Base-by-base conservation (phyloP, 2,329 filamentous ascomycete genomes). In the Nemania diffusa region DNA sequence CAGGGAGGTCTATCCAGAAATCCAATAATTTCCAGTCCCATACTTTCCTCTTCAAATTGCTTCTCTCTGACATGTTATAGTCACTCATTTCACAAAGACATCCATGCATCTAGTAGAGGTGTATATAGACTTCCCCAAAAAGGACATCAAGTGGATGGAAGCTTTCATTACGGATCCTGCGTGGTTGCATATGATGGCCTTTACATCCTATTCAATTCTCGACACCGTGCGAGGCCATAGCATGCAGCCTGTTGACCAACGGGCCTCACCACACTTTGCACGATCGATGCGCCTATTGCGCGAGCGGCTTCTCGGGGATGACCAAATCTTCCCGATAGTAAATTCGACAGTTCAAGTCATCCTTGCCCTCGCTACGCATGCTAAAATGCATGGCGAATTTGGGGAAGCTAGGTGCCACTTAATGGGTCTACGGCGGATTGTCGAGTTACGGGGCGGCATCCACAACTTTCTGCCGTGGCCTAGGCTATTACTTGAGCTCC, bases 361-460 rank as follows among this genome's bases (percentile, higher is more conserved):
- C n/a, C 29, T 55, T 22, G 52, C 29, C 1, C 52, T 55, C 5
- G 52, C 52, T 13, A 40, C 32, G 1, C 52, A 55, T 15, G 52
- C 52, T 9, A 55, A 22, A 15, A 37, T 55, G 32, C 52, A 55
- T 26, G 52, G 52, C 29, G 52, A 40, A 11, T 55, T 55, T n/a
- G 52, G 40, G 32, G 52, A 37, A 5, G 52, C 52, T 8, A 55
- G 29, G 11, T 55, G 29, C n/a, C 52, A 55, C 22, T 5, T 55
- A n/a, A 37, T 37, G n/a, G 52, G 52, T 6, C 15, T 55, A 8
- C n/a, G 15, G 17, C 52, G 52, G 2, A 55, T 55, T n/a, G 32
- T 55, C n/a, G 52, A 55, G 52, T 17, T 55, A 15, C 37, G 52
- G 40, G 52, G 52, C n/a, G 52, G 52, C 52, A 55, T 55, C 11